Conservation (phyloP, 495 filamentous ascomycete species). For the Friedmanniomyces simplex region DNA sequence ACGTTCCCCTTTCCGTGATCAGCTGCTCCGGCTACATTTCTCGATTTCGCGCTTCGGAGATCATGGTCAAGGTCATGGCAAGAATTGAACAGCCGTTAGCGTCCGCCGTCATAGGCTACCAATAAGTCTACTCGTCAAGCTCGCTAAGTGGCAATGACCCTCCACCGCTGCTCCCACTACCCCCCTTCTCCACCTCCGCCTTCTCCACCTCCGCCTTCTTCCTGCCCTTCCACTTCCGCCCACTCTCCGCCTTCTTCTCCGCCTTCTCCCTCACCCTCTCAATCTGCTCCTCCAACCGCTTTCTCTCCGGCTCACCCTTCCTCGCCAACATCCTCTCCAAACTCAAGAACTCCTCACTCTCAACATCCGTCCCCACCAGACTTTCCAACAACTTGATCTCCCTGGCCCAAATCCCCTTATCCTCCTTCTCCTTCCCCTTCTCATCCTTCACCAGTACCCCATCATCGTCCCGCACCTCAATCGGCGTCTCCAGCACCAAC, state of each 20-base stretch:
- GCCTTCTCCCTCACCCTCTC: constrained; percentile 54
- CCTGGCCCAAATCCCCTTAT: constrained; percentile 32
- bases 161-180: background rate
- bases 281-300: constrained; percentile 65
- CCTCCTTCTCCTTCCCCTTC: constrained; percentile 67
- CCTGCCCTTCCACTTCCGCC: constrained; percentile 13
- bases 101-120: too few relatives aligned
- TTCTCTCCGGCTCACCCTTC: constrained; percentile 57
- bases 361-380: constrained; percentile 69
- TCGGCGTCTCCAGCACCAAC: constrained; percentile 91
- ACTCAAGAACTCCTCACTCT: constrained; percentile 54
- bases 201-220: constrained; percentile 11
- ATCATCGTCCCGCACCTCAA: constrained; percentile 50
- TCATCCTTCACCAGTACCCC: constrained; percentile 53
- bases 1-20: too few relatives aligned
- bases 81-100: too few relatives aligned
- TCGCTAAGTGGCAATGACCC: constrained; percentile 6
- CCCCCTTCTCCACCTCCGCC: constrained; percentile 7
- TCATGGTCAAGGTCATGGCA: too few relatives aligned
- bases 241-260: constrained; percentile 18
- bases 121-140: background rate
- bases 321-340: constrained; percentile 55
- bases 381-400: constrained; percentile 61
- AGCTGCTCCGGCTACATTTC: too few relatives aligned
- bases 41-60: too few relatives aligned